Percentiles rank a stretch among this genome's conserved stretches.
These are phyloP conservation scores for Candida nemodendra DNA, from an alignment of 805 yeast species.

Conservation along the genomic window DNA sequence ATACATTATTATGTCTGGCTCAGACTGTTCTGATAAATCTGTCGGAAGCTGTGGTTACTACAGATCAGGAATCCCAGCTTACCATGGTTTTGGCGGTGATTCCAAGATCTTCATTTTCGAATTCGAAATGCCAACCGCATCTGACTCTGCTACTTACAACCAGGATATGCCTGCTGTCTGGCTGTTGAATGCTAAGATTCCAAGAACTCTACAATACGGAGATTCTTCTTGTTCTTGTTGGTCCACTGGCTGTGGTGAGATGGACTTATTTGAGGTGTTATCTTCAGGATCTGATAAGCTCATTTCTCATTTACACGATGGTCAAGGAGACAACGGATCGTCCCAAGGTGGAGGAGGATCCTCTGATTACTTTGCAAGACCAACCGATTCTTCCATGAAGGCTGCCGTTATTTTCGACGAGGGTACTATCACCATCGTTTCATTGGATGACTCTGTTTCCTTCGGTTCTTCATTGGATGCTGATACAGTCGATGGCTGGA, in stretches of 20 bases:
- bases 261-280: slow-evolving; percentile 90
- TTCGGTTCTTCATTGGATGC: slow-evolving; percentile 55
- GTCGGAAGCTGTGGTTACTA: slow-evolving; percentile 75
- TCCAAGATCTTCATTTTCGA: slow-evolving; percentile 88
- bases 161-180: slow-evolving; percentile 98
- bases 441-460: slow-evolving; percentile 51
- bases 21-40: slow-evolving; percentile 50
- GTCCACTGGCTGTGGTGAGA: slow-evolving; percentile 96
- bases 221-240: slow-evolving; percentile 86
- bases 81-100: slow-evolving; percentile 88
- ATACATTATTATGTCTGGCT: slow-evolving; percentile 76
- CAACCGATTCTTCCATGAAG: slow-evolving; percentile 70
- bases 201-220: slow-evolving; percentile 96
- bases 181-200: slow-evolving; percentile 92
- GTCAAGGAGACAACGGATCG: slow-evolving; percentile 64
- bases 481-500: slow-evolving; percentile 61
- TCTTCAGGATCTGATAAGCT: slow-evolving; percentile 71
- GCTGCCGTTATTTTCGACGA: slow-evolving; percentile 85
- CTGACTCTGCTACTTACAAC: slow-evolving; percentile 51
- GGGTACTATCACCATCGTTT: slow-evolving; percentile 54
- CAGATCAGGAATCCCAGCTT: slow-evolving; percentile 85
- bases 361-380: slow-evolving; percentile 84
- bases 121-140: slow-evolving; percentile 81
- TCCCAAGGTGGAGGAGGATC: slow-evolving; percentile 76
- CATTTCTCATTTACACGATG: slow-evolving; percentile 79